Evolutionary conservation across 192 early-diverging fungal species (phyloP).

Genomic region (Endogone sp.): DNA sequence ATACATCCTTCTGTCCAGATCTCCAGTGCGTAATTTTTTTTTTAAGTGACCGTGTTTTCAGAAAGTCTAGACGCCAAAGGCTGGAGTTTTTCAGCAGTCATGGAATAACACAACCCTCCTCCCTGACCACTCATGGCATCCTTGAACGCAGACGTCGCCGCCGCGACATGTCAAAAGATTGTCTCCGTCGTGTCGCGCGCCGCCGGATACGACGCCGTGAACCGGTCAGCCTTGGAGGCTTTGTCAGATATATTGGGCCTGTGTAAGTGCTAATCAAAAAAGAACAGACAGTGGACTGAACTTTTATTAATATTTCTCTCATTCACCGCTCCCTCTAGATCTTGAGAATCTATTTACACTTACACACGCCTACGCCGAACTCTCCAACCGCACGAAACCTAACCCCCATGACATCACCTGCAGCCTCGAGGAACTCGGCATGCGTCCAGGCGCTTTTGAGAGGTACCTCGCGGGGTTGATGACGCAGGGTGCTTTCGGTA

Average conservation of each 20-base stretch:
- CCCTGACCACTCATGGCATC: no score
- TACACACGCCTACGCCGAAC: slow-evolving; percentile 46
- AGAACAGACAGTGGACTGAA: neutral
- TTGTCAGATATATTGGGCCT: neutral
- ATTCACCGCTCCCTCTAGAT: slow-evolving; percentile 19
- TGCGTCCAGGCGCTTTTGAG: slow-evolving; percentile 31
- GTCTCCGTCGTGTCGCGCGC: no score
- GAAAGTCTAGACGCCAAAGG: no score
- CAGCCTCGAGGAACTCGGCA: slow-evolving; percentile 35
- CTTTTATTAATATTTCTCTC: neutral
- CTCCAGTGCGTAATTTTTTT: no score
- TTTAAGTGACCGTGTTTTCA: no score
- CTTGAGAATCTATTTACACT: slow-evolving; percentile 39
- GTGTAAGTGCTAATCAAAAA: slow-evolving; percentile 4
- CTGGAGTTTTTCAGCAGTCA: no score
- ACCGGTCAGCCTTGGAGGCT: neutral
- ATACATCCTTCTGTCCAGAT: no score
- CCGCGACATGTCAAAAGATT: no score
- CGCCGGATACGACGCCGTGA: neutral
- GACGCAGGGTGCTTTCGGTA: slow-evolving; percentile 2
- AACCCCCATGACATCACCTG: slow-evolving; percentile 46
- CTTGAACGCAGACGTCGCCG: no score
- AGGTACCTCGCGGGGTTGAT: slow-evolving; percentile 19
- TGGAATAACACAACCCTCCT: no score
- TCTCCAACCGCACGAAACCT: slow-evolving; percentile 43